phyloP scores from a whole-genome alignment of 345 rosid species.

The Lepidium africanum region DNA sequence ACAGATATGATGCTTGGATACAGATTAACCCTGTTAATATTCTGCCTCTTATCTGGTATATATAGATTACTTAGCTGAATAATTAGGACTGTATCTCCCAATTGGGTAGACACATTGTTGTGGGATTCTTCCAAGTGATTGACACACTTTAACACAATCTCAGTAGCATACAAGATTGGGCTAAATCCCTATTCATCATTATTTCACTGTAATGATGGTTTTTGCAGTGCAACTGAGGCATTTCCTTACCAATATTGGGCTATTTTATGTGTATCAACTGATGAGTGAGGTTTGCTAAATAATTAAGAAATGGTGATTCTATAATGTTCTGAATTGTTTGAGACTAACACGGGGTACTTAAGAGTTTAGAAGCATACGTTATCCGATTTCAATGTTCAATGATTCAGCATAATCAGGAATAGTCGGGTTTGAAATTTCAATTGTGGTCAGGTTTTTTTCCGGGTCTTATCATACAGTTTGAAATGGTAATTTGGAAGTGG shows the following conservation, averaged over 20 bases:
- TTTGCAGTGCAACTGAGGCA: background rate
- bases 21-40: background rate
- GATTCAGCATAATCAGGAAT: background rate
- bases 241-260: background rate
- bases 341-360: background rate
- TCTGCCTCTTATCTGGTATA: background rate
- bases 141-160: background rate
- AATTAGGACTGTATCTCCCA: background rate
- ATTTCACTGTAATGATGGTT: background rate
- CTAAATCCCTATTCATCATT: background rate
- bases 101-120: background rate
- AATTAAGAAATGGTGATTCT: background rate
- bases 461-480: background rate
- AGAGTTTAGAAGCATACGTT: background rate
- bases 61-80: background rate
- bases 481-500: background rate
- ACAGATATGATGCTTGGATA: background rate
- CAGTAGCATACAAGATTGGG: background rate
- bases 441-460: background rate
- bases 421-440: background rate
- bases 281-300: background rate
- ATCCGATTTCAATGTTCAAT: background rate
- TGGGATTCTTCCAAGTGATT: background rate
- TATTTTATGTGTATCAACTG: background rate
- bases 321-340: background rate